Conservation (phyloP, 176 grass and related monocot genomes). For the Neostapfia colusana region DNA sequence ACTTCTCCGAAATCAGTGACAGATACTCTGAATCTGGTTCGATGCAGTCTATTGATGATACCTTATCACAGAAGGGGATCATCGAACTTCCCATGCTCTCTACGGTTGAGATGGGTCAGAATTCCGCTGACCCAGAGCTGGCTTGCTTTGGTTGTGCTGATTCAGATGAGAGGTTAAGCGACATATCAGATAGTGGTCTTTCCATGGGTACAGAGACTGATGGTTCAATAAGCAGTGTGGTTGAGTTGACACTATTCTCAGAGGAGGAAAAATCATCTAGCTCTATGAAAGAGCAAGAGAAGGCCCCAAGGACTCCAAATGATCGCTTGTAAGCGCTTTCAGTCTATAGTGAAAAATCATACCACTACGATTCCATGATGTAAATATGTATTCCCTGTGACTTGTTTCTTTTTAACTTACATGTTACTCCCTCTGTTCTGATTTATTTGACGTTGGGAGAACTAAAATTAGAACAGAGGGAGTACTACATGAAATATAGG, state of each 20-base stretch:
- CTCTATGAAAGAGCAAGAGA: conserved; percentile 44
- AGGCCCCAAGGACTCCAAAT: conserved; percentile 31
- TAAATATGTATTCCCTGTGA: background rate
- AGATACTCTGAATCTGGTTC: conserved; percentile 76
- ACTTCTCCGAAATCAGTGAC: conserved; percentile 67
- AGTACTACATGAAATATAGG: background rate
- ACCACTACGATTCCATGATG: conserved; percentile 5
- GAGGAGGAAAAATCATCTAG: conserved; percentile 51
- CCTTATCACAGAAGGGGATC: conserved; percentile 40
- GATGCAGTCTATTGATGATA: conserved; percentile 54
- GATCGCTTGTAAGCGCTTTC: conserved; percentile 51
- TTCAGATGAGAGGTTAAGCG: conserved; percentile 75
- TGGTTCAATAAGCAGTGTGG: conserved; percentile 59
- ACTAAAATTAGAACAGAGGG: no score
- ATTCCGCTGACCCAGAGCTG: conserved; percentile 51
- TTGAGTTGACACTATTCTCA: conserved; percentile 49
- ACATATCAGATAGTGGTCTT: conserved; percentile 79
- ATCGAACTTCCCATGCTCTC: conserved; percentile 38
- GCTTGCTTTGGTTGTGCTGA: conserved; percentile 49
- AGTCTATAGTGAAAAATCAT: background rate
- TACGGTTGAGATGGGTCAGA: conserved; percentile 17
- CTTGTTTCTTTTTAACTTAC: conserved; percentile 1
- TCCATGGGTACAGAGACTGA: conserved; percentile 89
- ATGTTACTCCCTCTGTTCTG: no score
- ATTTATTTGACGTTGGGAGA: no score